These are phyloP conservation scores for Halenospora varia DNA, from an alignment of 495 filamentous ascomycete genomes.

Conservation along the genomic window DNA sequence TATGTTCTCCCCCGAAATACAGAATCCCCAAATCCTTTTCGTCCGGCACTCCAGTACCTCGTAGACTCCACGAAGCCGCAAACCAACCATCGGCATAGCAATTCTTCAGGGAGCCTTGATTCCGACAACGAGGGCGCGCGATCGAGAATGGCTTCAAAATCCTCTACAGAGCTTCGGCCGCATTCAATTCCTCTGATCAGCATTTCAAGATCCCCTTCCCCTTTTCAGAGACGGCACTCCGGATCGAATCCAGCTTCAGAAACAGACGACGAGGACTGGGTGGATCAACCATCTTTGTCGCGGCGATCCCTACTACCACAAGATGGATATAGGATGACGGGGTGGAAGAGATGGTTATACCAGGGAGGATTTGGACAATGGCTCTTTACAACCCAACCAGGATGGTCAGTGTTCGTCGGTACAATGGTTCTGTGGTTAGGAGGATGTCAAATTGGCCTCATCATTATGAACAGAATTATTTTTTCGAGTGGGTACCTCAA, in stretches of 20 bases:
- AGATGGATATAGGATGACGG: constrained; percentile 26
- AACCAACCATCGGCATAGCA: constrained; percentile 10
- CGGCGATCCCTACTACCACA: constrained; percentile 14
- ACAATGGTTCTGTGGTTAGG: constrained; percentile 40
- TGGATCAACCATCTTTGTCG: constrained; percentile 6
- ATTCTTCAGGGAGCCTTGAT: constrained; percentile 22
- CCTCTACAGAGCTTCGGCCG: constrained; percentile 17
- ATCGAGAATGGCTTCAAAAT: constrained; percentile 21
- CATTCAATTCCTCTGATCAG: constrained; percentile 33
- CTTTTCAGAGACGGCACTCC: constrained; percentile 27
- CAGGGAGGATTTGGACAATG: constrained; percentile 43
- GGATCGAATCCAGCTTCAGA: constrained; percentile 29
- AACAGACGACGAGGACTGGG: constrained; percentile 33
- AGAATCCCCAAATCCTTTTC: constrained; percentile 28
- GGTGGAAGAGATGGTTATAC: constrained; percentile 30
- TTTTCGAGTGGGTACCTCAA: constrained; percentile 29
- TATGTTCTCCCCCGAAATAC: constrained; percentile 24
- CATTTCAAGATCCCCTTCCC: constrained; percentile 35
- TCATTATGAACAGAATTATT: constrained; percentile 47
- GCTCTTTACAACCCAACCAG: constrained; percentile 42
- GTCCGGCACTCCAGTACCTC: constrained; percentile 37
- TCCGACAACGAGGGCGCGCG: constrained; percentile 12
- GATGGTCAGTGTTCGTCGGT: constrained; percentile 46
- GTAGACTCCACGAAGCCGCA: constrained; percentile 9
- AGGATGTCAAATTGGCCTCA: constrained; percentile 38